Percentiles rank a stretch among this genome's conserved stretches.
Conservation (phyloP, 202 grass and related monocot species). For the Schoenoplectus tabernaemontani region DNA sequence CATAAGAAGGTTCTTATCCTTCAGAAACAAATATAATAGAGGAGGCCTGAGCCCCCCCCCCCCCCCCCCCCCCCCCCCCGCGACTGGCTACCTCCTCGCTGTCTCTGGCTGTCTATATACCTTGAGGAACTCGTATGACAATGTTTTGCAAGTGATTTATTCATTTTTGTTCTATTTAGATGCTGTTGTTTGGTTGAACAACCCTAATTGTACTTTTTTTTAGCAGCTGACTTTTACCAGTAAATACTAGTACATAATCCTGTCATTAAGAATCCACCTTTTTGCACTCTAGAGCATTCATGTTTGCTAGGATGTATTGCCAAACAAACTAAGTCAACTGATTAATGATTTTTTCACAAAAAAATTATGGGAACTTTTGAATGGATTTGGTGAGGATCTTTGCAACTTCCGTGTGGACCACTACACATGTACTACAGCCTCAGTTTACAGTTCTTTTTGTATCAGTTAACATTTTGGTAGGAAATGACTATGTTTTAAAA, state of each 20-base stretch:
- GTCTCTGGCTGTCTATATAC: no score
- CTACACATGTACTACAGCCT: not conserved
- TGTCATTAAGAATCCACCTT: not conserved
- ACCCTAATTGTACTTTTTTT: no score
- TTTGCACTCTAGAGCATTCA: not conserved
- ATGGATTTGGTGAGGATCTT: not conserved
- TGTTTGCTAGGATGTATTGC: not conserved
- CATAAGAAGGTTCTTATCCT: no score
- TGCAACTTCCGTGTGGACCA: not conserved
- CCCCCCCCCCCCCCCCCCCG: no score
- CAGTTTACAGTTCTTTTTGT: not conserved
- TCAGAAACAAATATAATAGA: no score
- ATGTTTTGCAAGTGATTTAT: no score
- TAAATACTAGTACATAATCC: not conserved
- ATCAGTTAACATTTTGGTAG: not conserved
- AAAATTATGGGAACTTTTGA: not conserved
- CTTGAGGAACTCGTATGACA: not conserved
- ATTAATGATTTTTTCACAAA: not conserved
- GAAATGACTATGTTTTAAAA: not conserved
- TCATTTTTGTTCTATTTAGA: no score
- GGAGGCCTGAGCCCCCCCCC: no score
- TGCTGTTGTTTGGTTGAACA: no score
- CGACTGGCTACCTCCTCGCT: no score
- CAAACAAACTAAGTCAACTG: not conserved
- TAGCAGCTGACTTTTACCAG: not conserved